Evolutionary conservation across 2,329 filamentous ascomycete species (phyloP).

Genomic region (Paecilomyces variotii): DNA sequence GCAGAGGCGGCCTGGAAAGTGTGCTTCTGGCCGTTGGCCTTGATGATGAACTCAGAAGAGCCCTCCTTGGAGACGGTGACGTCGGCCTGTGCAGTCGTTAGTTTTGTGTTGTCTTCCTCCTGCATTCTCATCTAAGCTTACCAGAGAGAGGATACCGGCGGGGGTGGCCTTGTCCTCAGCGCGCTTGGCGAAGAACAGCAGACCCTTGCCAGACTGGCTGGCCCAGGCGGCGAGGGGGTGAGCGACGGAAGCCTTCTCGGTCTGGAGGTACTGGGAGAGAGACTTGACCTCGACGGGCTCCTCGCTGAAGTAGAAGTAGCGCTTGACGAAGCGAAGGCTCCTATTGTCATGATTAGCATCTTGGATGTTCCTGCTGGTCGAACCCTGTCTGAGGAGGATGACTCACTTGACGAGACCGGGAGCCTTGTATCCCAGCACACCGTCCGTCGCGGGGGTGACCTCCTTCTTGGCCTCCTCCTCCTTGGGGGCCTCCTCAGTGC

Average conservation of each 20-base stretch:
- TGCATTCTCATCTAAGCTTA: conserved; percentile 38
- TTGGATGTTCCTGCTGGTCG: neutral
- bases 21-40: conserved; percentile 82
- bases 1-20: conserved; percentile 72
- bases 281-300: conserved; percentile 67
- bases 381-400: neutral
- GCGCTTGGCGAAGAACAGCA: conserved; percentile 85
- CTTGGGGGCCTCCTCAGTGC: conserved; percentile 25
- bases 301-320: conserved; percentile 79
- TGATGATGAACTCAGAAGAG: conserved; percentile 75
- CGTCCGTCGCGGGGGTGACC: conserved; percentile 69
- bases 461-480: conserved; percentile 43
- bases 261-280: conserved; percentile 70
- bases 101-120: neutral
- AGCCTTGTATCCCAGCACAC: conserved; percentile 81
- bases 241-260: conserved; percentile 74
- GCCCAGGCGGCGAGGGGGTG: conserved; percentile 84
- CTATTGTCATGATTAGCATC: conserved; percentile 39
- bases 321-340: conserved; percentile 85
- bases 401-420: conserved; percentile 83
- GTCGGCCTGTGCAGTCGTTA: conserved; percentile 44
- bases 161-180: conserved; percentile 72
- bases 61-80: conserved; percentile 64
- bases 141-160: conserved; percentile 74
- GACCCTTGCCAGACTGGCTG: conserved; percentile 86